Evolutionary conservation across 2,329 filamentous ascomycete species (phyloP), one percentile per base, ranked within the genome.

Genomic region (Calonectria pteridis): DNA sequence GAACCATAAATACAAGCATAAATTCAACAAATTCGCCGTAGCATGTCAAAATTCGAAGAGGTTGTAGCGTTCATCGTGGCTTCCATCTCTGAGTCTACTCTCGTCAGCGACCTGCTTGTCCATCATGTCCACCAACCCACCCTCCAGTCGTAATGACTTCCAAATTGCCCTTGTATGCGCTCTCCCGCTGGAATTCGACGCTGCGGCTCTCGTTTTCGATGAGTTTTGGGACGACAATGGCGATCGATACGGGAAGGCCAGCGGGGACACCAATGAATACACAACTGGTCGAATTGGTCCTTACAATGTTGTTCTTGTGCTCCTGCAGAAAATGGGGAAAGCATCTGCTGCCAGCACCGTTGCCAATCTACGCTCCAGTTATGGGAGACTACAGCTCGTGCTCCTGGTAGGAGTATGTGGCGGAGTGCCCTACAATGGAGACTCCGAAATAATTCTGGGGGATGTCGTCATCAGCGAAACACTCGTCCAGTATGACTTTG

Each of bases 341-440:
- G 71, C 46, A 26, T 80, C 66, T 29, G 79, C 83, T 0, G 81
- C 83, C 5, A 75, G 69, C 20, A 76, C 78, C 0, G 77, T 82
- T 0, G 72, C 78, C 0, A 80, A 75, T 35, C 69, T 86, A 11
- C 78, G 79, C 0, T 77, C 76, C 13, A 86, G 83, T 67, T 87
- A 84, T 63, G 64, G 66, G 0, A 68, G 73, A 10, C 64, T 87
- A 14, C 78, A 75, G 35, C 73, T 86, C 0, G 83, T 76, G 4
- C 67, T 87, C 1, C 50, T 87, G 2, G 84, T 85, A 4, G 86
- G 86, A 0, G 78, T 87, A 1, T 87, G 84, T 69, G 86, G 84
- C 14, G 84, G 81, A 28, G 78, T 81, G 7, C 84, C 85, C 20
- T 40, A 53, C 58, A 18, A n/a, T 29, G 20, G 63, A 64, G 6